Evolutionary conservation across 2,329 filamentous ascomycete genomes (phyloP), one percentile per base, ranked within the genome.

Genomic region (Knufia petricola): DNA sequence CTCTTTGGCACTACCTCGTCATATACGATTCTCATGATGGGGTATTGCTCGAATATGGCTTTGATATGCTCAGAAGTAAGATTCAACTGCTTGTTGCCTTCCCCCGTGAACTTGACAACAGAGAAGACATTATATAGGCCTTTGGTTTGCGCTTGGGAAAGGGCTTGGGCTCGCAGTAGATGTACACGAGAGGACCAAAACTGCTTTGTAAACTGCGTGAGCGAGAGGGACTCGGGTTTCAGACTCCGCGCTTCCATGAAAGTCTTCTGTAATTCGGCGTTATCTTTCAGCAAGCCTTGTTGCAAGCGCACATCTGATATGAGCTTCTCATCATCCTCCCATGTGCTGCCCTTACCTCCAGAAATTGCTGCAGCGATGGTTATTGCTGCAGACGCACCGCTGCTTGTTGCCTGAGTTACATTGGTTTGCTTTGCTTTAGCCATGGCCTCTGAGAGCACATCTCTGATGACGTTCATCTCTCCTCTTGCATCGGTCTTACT

Each of bases 41-140:
- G 88, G 65, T 98, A 90, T 64, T 96, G 92, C 52, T 78, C 81
- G 66, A 98, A 89, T 46, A 98, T 92, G 61, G 94, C 79, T 61
- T 89, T 84, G 45, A 96, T 87, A 66, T 96, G 89, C 66, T 95
- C 89, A 52, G 87, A 83, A 56, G 81, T 92, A 54, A 98, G 83
- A 60, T 85, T 89, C 58, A 95, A 73, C 64, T 84, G 87, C 38
- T 83, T 80, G 54, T 83, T 83, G 56, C 87, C 81, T 49, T 85
- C 81, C 4, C 84, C 79, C 47, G 82, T 79, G 4, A 86, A 84
- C 63, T 94, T 95, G 58, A 96, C 81, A 15, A 85, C 85, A 0
- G 92, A 89, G 15, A 98, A 73, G 4, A 96, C 89, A 59, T 98
- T 96, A 68, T 95, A 95, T 2, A 87, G 81, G 4, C 90, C 92